Evolutionary conservation across 805 yeast genomes (phyloP).

Genomic region (Candida easanensis): DNA sequence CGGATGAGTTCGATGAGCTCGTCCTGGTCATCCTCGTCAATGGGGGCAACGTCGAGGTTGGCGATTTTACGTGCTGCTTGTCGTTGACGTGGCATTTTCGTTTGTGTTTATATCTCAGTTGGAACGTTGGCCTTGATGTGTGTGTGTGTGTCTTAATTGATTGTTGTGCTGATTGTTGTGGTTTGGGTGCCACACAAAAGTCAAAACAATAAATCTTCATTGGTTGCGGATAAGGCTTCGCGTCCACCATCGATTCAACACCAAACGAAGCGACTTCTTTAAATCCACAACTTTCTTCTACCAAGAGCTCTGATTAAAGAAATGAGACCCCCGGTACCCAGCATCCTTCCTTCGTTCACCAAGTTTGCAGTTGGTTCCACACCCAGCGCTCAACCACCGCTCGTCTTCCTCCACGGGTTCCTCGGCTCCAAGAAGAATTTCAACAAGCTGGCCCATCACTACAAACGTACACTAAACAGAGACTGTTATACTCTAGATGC

Average conservation of each 20-base stretch:
- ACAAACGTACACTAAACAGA: constrained; percentile 32
- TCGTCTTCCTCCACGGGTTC: constrained; percentile 52
- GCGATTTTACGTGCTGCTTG: constrained; percentile 13
- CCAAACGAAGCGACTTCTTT: neutral
- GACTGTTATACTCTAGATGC: constrained; percentile 46
- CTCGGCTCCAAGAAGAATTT: constrained; percentile 49
- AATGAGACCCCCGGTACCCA: neutral
- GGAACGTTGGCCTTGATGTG: too few species aligned
- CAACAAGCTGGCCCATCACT: constrained; percentile 35
- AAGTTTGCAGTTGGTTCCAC: constrained; percentile 1
- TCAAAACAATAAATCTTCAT: too few species aligned
- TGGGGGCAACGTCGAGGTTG: constrained; percentile 12
- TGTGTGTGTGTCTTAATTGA: neutral
- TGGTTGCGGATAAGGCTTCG: too few species aligned
- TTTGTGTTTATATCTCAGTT: neutral
- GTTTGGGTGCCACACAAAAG: too few species aligned
- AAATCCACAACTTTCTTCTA: neutral
- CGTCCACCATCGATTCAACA: too few species aligned
- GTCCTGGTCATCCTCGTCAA: constrained; percentile 21
- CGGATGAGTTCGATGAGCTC: constrained; percentile 19
- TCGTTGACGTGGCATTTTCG: constrained; percentile 17
- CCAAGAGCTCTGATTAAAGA: neutral
- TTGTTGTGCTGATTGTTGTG: too few species aligned
- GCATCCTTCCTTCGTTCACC: constrained; percentile 12
- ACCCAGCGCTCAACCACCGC: constrained; percentile 32